Evolutionary conservation across 2,329 filamentous ascomycete species (phyloP), one percentile per base, ranked within the genome.

Genomic region (Botrytis elliptica): DNA sequence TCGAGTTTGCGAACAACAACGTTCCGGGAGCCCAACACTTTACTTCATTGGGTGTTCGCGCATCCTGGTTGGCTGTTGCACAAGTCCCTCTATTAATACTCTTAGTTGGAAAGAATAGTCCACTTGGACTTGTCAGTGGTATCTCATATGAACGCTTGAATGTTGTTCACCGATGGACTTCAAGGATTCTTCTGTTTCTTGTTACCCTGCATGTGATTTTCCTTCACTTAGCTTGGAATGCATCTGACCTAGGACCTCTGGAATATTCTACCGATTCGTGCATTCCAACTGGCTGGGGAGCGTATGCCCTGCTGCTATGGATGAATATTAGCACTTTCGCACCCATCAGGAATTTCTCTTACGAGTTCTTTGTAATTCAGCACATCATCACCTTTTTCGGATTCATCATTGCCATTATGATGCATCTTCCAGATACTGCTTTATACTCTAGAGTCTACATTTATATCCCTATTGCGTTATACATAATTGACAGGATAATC

Each of bases 151-250:
- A 93, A 81, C 86, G 90, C 14, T 84, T 93, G 74, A 93, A 92
- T 80, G 93, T 91, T 90, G 81, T 93, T 72, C 91, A 93, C 78
- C 86, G 91, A 75, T 93, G 91, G 91, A 87, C 89, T 18, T 88
- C 89, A 3, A 87, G 91, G 75, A 90, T 89, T 74, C 88, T 93
- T 82, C 86, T 93, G 49, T 84, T 93, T 46, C 91, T 90, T 0
- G 88, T 88, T 5, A 89, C 75, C 4, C 69, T 79, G 18, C 78
- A 79, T 74, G 66, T 79, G 59, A 73, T 77, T 9, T 79, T 78
- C 65, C 67, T 78, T 44, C 75, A 77, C 62, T 64, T 77, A 2
- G 72, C 76, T 25, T 79, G 78, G 78, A 77, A 78, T 60, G 73
- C 73, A 18, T 79, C 78, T 62, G 74, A 75, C 18, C 66, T 79